Evolutionary conservation across 1,284 basidiomycete genomes (phyloP).

Genomic region (Cryptococcus depauperatus): DNA sequence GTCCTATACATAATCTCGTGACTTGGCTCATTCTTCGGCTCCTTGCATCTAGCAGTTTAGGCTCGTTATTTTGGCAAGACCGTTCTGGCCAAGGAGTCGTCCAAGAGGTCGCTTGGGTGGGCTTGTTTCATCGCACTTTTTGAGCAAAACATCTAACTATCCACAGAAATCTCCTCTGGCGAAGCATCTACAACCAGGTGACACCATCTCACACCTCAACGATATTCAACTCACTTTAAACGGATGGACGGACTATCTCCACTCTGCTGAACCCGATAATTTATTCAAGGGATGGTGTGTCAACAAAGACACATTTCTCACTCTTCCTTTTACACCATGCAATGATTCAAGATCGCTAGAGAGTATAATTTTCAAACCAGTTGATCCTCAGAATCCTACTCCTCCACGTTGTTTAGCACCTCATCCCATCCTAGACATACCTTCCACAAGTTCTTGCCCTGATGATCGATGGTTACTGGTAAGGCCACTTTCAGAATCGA

Average conservation of each 20-base stretch:
- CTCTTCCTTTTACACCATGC: slow-evolving; percentile 1
- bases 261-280: slow-evolving; percentile 15
- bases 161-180: slow-evolving; percentile 25
- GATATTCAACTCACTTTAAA: slow-evolving; percentile 17
- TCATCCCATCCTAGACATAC: slow-evolving; percentile 27
- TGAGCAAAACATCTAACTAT: neutral
- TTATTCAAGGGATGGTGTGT: slow-evolving; percentile 28
- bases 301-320: slow-evolving; percentile 8
- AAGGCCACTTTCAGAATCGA: slow-evolving; percentile 18
- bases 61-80: slow-evolving; percentile 29
- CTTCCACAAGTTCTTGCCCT: slow-evolving; percentile 16
- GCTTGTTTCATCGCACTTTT: slow-evolving; percentile 5
- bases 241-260: slow-evolving; percentile 28
- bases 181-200: slow-evolving; percentile 22
- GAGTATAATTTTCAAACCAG: neutral
- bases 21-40: slow-evolving; percentile 21
- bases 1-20: slow-evolving; percentile 39
- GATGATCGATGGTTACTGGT: slow-evolving; percentile 25
- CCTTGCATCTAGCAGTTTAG: slow-evolving; percentile 15
- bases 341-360: neutral
- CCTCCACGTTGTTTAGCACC: slow-evolving; percentile 30
- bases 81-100: slow-evolving; percentile 21
- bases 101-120: slow-evolving; percentile 24
- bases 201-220: slow-evolving; percentile 36
- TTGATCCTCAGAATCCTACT: neutral